Base-by-base conservation (phyloP, 2,329 filamentous ascomycete genomes). In the Penicillium sp. region DNA sequence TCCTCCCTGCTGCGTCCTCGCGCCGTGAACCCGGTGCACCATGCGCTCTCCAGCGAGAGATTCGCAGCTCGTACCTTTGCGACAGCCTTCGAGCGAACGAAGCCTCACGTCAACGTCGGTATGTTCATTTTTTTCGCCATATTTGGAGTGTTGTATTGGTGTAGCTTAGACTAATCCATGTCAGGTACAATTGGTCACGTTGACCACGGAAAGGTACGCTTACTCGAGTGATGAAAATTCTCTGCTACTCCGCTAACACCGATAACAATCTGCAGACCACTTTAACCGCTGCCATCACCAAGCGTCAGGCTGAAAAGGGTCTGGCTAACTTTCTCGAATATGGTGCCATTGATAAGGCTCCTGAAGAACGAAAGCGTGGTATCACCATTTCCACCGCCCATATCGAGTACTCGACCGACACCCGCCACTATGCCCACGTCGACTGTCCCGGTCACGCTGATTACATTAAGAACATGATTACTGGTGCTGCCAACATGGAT, bases 401-500 rank as follows among this genome's bases (percentile, higher is more conserved):
- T 80, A 96, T 99, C 80, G 94, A 99, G 82, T 99, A 97, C 83
- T 80, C 90, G 67, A 99, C 94, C 75, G 90, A 96, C 0, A 83
- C 82, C 73, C 88, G 94, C 72, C 94, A 99, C 82, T 99, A 99
- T 81, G 94, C 94, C 70, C 94, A 99, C 85, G 94, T 99, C 81
- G 94, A 99, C 85, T 99, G 94, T 79, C 94, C 94, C 59, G 94
- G 94, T 79, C 94, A 99, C 88, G 94, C 94, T 79, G 94, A 99
- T 91, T 99, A 99, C 84, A 97, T 99, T 83, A 99, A 99, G 86
- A 99, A 99, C 88, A 99, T 99, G 94, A 99, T 99, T 77, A 99
- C 94, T 65, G 94, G 94, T 86, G 92, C 94, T 62, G 93, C 95
- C 70, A 96, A 91, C 83, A 99, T 99, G 94, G 94, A 99, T 70